These are phyloP conservation scores for Dipteronia sinensis DNA, from an alignment of 345 rosid genomes.

Conservation along the genomic window DNA sequence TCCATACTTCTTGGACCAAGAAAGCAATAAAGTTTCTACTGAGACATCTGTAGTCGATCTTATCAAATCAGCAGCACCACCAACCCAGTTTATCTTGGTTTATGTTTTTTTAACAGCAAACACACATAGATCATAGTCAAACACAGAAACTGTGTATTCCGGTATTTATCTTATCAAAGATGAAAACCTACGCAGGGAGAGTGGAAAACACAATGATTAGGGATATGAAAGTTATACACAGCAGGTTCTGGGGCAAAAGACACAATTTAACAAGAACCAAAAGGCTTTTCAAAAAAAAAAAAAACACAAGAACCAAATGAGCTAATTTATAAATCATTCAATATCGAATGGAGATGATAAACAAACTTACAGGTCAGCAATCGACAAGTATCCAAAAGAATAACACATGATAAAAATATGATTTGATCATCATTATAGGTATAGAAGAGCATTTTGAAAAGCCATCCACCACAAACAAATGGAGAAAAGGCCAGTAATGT, in stretches of 20 bases:
- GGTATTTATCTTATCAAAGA: background rate
- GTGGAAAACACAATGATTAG: background rate
- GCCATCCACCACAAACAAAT: constrained; percentile 13
- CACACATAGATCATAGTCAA: background rate
- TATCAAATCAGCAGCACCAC: background rate
- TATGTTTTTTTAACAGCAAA: background rate
- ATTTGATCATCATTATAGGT: background rate
- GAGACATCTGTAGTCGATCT: background rate
- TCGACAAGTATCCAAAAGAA: background rate
- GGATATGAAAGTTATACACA: background rate
- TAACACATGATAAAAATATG: background rate
- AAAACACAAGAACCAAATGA: background rate
- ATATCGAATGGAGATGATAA: background rate
- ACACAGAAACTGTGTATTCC: background rate
- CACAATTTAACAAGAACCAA: background rate
- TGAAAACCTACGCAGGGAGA: background rate
- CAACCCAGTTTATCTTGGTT: background rate
- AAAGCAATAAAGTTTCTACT: background rate
- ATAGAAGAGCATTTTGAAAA: background rate
- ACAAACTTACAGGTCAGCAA: background rate
- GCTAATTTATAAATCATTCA: background rate
- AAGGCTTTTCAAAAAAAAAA: background rate
- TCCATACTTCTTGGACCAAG: background rate
- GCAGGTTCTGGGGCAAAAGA: background rate
- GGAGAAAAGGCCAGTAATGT: background rate